Conservation (phyloP, 2,329 filamentous ascomycete genomes). For the Trichoderma citrinoviride region DNA sequence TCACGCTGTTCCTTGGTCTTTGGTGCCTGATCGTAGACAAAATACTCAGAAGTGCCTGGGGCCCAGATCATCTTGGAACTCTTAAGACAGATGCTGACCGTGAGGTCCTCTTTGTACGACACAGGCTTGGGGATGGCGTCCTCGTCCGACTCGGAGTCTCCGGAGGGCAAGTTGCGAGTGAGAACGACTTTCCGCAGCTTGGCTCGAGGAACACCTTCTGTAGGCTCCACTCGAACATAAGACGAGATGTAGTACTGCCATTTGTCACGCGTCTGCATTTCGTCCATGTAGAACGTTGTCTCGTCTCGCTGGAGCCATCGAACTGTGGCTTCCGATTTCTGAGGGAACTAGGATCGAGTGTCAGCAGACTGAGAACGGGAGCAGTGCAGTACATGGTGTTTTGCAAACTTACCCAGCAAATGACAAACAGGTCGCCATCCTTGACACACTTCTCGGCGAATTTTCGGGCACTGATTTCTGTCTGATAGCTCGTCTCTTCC, state of each 20-base stretch:
- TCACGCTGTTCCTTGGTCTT: conserved; percentile 64
- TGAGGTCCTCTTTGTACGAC: conserved; percentile 64
- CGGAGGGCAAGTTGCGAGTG: conserved; percentile 64
- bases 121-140: conserved; percentile 60
- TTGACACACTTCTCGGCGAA: conserved; percentile 90
- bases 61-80: conserved; percentile 79
- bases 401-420: conserved; percentile 74
- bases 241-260: conserved; percentile 98
- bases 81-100: conserved; percentile 72
- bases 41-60: conserved; percentile 67
- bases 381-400: neutral
- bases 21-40: conserved; percentile 67
- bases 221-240: conserved; percentile 83
- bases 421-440: conserved; percentile 86
- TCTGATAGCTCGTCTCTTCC: conserved; percentile 83
- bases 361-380: conserved; percentile 23
- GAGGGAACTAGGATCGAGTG: conserved; percentile 56
- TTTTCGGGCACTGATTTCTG: conserved; percentile 86
- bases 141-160: conserved; percentile 62
- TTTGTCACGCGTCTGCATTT: conserved; percentile 75
- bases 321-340: conserved; percentile 64
- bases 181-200: conserved; percentile 68
- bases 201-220: conserved; percentile 68
- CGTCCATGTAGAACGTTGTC: conserved; percentile 81
- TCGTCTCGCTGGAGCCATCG: conserved; percentile 68